phyloP scores from a whole-genome alignment of 2,329 filamentous ascomycete genomes.

The Ophiobolus disseminans region DNA sequence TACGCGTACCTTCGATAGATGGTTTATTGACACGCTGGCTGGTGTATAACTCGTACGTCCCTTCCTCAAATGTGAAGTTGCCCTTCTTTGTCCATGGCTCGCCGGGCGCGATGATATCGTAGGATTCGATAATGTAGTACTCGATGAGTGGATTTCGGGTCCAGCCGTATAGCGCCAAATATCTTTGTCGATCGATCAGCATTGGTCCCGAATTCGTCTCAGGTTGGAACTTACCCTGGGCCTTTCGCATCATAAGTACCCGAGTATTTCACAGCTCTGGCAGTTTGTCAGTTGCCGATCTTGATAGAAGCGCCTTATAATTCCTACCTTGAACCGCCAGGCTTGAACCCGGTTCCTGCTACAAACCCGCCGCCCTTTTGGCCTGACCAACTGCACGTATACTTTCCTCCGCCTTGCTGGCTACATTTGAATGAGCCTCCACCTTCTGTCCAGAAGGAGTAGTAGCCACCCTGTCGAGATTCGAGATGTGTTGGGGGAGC shows the following conservation, averaged over 20 bases:
- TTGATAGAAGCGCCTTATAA: not conserved
- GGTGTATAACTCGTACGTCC: slow-evolving; percentile 25
- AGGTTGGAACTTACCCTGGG: too few species aligned
- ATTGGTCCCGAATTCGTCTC: too few species aligned
- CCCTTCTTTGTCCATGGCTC: slow-evolving; percentile 46
- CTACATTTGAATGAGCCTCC: slow-evolving; percentile 21
- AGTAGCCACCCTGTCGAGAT: slow-evolving; percentile 10
- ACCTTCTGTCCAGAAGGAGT: slow-evolving; percentile 20
- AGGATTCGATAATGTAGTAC: slow-evolving; percentile 59
- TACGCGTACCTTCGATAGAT: slow-evolving; percentile 56
- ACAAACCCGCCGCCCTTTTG: slow-evolving; percentile 20
- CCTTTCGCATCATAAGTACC: slow-evolving; percentile 34
- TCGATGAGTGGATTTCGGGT: slow-evolving; percentile 60
- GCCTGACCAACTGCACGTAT: slow-evolving; percentile 21
- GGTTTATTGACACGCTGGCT: slow-evolving; percentile 49
- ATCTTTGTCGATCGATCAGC: too few species aligned
- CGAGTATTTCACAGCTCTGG: slow-evolving; percentile 31
- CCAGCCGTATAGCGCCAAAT: slow-evolving; percentile 60
- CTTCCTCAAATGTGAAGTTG: slow-evolving; percentile 28
- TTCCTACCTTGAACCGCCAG: not conserved
- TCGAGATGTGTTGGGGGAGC: slow-evolving; percentile 9
- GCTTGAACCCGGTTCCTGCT: slow-evolving; percentile 13
- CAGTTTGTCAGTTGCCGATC: not conserved
- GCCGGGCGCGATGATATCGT: slow-evolving; percentile 55
- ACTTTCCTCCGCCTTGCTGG: slow-evolving; percentile 21